Percentiles rank a stretch among this genome's conserved stretches.
Evolutionary conservation across 441 rosid species (phyloP).

Genomic region (Populus hybrid): DNA sequence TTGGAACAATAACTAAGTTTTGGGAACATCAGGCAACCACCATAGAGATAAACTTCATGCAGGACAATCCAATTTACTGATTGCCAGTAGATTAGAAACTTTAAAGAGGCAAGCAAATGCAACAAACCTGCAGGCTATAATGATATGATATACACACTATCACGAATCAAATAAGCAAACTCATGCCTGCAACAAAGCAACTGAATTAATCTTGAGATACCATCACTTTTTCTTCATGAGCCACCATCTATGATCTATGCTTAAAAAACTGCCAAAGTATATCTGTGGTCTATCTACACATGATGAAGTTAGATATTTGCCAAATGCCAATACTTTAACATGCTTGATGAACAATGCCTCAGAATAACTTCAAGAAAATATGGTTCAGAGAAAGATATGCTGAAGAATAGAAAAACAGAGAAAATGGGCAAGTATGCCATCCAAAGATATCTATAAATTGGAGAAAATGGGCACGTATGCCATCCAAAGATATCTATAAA

Average conservation of each 20-base stretch:
- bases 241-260: neutral
- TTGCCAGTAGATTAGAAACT: neutral
- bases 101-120: neutral
- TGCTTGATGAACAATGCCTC: neutral
- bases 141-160: neutral
- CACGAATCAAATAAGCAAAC: neutral
- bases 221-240: neutral
- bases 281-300: neutral
- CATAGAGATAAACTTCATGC: slow-evolving; percentile 8
- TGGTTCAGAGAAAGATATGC: neutral
- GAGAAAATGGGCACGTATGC: too few relatives aligned
- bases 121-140: neutral
- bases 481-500: neutral
- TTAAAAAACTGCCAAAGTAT: neutral
- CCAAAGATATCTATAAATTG: neutral
- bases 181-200: neutral
- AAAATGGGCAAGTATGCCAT: too few relatives aligned
- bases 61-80: slow-evolving; percentile 6
- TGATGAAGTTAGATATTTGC: neutral
- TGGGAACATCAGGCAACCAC: neutral
- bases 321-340: slow-evolving; percentile 3
- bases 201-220: neutral
- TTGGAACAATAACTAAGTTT: neutral
- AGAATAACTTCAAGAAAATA: slow-evolving; percentile 11
- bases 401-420: neutral